Evolutionary conservation across 2,329 filamentous ascomycete species (phyloP).

Genomic region (Colletotrichum camelliae): DNA sequence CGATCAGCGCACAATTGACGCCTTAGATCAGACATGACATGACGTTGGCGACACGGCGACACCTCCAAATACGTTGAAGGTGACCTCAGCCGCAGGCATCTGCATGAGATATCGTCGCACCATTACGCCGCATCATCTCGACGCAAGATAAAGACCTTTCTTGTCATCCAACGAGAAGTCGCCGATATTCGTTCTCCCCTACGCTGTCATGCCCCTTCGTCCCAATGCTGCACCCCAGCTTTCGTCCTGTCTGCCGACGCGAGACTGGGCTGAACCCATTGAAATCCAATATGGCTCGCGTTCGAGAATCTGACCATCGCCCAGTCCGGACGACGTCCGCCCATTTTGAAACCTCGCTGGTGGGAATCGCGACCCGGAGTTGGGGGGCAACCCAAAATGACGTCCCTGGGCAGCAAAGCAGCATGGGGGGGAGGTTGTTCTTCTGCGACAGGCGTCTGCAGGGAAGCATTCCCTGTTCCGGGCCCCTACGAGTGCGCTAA

Average conservation of each 20-base stretch:
- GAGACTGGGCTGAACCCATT: not conserved
- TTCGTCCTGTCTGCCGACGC: not conserved
- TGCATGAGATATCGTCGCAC: not conserved
- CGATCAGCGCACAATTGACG: not conserved
- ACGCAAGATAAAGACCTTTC: not conserved
- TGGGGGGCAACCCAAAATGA: conserved; percentile 8
- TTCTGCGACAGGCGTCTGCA: not conserved
- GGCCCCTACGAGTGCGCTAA: not conserved
- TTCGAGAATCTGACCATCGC: not conserved
- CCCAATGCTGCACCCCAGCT: not conserved
- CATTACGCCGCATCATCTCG: not conserved
- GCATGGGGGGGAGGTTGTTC: not conserved
- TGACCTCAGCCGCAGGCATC: not conserved
- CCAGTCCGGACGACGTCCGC: conserved; percentile 6
- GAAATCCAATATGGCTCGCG: not conserved
- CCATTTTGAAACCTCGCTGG: conserved; percentile 2
- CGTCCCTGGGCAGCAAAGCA: not conserved
- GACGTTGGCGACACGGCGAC: not conserved
- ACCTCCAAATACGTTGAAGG: not conserved
- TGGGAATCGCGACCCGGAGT: conserved; percentile 6
- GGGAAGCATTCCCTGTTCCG: conserved; percentile 2
- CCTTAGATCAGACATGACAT: not conserved
- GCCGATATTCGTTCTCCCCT: not conserved
- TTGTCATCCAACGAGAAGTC: not conserved
- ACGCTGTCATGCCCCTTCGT: not conserved